Conservation (phyloP, 768 basidiomycete genomes). For the Asterophora lycoperdoides region DNA sequence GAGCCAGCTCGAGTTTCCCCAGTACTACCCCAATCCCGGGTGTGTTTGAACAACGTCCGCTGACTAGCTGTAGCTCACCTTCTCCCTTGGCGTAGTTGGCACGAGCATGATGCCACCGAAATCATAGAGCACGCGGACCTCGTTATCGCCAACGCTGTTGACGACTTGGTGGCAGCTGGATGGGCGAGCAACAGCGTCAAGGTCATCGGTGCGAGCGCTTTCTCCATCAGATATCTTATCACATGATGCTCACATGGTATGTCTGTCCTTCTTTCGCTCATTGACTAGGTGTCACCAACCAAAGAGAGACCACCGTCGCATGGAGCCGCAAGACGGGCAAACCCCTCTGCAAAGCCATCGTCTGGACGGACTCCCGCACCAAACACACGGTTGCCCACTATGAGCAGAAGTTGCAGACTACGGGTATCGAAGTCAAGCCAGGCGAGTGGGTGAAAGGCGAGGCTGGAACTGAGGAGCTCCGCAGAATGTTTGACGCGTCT, state of each 20-base stretch:
- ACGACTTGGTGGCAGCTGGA: conserved; percentile 67
- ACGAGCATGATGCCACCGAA: conserved; percentile 88
- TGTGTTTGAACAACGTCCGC: conserved; percentile 24
- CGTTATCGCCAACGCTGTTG: conserved; percentile 72
- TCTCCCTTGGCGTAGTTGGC: conserved; percentile 65
- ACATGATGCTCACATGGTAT: conserved; percentile 10
- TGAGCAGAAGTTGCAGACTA: conserved; percentile 63
- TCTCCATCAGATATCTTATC: conserved; percentile 15
- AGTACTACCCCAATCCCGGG: conserved; percentile 90
- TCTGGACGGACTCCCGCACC: conserved; percentile 96
- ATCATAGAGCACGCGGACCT: conserved; percentile 69
- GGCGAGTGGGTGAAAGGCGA: conserved; percentile 68
- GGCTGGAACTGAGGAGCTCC: conserved; percentile 61
- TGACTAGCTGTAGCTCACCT: background rate
- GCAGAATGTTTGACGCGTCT: conserved; percentile 52
- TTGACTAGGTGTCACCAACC: conserved; percentile 85
- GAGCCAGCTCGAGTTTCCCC: conserved; percentile 90
- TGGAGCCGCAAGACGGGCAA: conserved; percentile 92
- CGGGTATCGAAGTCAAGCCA: conserved; percentile 67
- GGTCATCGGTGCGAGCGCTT: conserved; percentile 72
- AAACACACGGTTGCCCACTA: conserved; percentile 80
- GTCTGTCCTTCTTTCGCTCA: background rate
- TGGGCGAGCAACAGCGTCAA: conserved; percentile 82
- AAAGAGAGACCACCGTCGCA: conserved; percentile 91
- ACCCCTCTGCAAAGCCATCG: conserved; percentile 84